Base-by-base conservation (phyloP, 1,284 basidiomycete genomes). In the Malassezia restricta region DNA sequence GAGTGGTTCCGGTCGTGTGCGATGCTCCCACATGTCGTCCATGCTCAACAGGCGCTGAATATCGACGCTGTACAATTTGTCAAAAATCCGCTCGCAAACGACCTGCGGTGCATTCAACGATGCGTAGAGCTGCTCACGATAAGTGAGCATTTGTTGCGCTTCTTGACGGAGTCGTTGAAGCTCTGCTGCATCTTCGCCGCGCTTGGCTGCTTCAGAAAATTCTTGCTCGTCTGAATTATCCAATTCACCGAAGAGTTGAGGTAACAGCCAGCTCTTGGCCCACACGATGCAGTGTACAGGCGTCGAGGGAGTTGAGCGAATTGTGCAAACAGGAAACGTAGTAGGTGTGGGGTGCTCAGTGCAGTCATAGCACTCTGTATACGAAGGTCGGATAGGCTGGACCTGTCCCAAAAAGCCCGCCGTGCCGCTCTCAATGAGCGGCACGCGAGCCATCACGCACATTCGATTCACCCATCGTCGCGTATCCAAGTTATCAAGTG, bases 231-330 rank as follows among this genome's bases (percentile, higher is more conserved):
- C 81, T 53, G 86, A 82, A 67, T 89, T 86, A 53, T 88, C 85
- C 71, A 89, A 85, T 3, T 65, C 61, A 1, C 92, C 92, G 65
- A 94, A 95, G 6, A 96, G 75, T 75, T 95, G n/a, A 0, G 52
- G 83, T 62, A 98, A 82, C n/a, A 98, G 82, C 76, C 96, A 98
- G 63, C 83, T 91, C 75, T 98, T 99, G 30, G 88, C 90, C 94
- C 94, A 99, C 0, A 96, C 92, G 51, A 98, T 96, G 71, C 91
- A 98, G 71, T 99, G 94, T 44, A 98, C 94, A 0, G 94, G 90
- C 58, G 92, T 89, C 49, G 86, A 90, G 0, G 94, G 94, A 0
- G 94, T 98, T 1, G 89, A 90, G 42, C 94, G 84, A 64, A 99
- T 98, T 0, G 94, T 99, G 76, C 94, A 99, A 2, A 98, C 91